Evolutionary conservation across 2,329 filamentous ascomycete species (phyloP).

Genomic region (Fusarium mundagurra): DNA sequence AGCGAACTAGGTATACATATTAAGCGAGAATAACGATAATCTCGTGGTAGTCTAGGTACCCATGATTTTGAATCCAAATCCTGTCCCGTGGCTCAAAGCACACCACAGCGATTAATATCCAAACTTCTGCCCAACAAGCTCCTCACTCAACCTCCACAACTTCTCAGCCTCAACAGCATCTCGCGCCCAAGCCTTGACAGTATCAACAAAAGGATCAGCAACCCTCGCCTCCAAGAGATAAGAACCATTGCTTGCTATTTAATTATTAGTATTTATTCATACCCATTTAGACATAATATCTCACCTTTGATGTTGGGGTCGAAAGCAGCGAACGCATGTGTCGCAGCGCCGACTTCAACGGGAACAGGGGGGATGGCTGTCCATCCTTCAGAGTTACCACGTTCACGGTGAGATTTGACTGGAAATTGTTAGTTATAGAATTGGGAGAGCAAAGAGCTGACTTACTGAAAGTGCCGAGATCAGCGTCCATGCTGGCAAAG

Average conservation of each 20-base stretch:
- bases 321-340: conserved; percentile 51
- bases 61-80: too few species aligned
- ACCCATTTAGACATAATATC: neutral
- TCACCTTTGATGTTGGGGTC: conserved; percentile 47
- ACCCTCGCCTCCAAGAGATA: conserved; percentile 48
- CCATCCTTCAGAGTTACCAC: conserved; percentile 41
- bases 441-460: accelerated
- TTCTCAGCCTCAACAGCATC: conserved; percentile 51
- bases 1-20: neutral
- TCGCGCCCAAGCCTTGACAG: conserved; percentile 46
- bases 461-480: conserved; percentile 33
- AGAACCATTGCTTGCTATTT: conserved; percentile 45
- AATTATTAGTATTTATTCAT: neutral
- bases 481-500: conserved; percentile 14
- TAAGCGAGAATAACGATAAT: neutral
- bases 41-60: neutral
- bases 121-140: conserved; percentile 56
- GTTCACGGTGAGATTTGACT: conserved; percentile 34
- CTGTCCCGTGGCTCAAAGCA: neutral
- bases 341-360: conserved; percentile 46
- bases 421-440: neutral
- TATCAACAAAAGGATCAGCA: conserved; percentile 44
- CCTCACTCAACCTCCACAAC: conserved; percentile 58
- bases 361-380: conserved; percentile 30
- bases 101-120: conserved; percentile 23